Evolutionary conservation across 2,329 filamentous ascomycete species (phyloP).

Genomic region (Fusarium lyarnte): DNA sequence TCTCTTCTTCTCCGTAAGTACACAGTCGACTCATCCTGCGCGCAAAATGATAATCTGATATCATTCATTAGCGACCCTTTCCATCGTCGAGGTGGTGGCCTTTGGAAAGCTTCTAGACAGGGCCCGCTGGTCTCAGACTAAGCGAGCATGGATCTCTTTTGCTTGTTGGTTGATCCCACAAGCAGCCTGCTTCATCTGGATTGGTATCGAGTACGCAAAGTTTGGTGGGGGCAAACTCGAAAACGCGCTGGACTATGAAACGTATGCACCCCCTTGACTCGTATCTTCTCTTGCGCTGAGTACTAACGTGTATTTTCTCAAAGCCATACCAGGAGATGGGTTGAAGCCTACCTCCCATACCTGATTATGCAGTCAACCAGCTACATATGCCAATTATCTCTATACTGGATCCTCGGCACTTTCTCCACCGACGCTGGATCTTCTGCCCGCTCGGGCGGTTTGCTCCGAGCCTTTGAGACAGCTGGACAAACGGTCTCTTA

Average conservation of each 20-base stretch:
- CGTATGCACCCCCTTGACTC: background rate
- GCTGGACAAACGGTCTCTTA: background rate
- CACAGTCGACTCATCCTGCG: too few relatives aligned
- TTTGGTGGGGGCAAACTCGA: background rate
- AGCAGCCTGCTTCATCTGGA: background rate
- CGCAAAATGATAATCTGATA: fast-evolving
- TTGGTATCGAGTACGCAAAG: background rate
- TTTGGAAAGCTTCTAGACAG: background rate
- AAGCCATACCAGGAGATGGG: background rate
- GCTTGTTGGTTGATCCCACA: background rate
- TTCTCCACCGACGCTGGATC: background rate
- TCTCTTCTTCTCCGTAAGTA: background rate
- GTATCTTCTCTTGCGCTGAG: background rate
- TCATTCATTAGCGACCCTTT: background rate
- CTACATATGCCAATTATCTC: background rate
- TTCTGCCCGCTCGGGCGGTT: background rate
- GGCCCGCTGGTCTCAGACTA: background rate
- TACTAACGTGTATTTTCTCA: fast-evolving
- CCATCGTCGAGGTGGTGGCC: background rate
- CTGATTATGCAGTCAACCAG: background rate
- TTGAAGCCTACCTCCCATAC: background rate
- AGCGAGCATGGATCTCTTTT: background rate
- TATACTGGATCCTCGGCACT: background rate
- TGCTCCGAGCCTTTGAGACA: background rate
- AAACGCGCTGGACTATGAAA: background rate